phyloP scores from a whole-genome alignment of 169 alveolate species.

The Plasmodium vinckei region DNA sequence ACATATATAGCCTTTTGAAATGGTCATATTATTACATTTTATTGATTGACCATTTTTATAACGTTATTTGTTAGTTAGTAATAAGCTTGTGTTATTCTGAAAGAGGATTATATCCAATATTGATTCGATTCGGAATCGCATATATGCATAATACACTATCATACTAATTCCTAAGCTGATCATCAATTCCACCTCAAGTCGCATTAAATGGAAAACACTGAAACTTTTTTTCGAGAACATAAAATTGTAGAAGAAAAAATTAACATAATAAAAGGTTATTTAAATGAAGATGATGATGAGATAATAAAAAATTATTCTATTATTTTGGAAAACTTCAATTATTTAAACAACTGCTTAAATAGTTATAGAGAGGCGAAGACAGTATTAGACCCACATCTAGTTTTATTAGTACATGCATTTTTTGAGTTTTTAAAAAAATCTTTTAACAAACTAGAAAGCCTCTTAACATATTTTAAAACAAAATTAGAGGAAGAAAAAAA shows the following conservation, averaged over 20 bases:
- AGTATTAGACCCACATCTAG: constrained; percentile 39
- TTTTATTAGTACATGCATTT: constrained; percentile 34
- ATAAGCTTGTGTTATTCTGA: too few relatives aligned
- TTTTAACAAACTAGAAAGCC: constrained; percentile 1
- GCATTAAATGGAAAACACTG: constrained; percentile 37
- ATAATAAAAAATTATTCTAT: constrained; percentile 17
- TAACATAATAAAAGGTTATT: constrained; percentile 1
- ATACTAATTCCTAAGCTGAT: too few relatives aligned
- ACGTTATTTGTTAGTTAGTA: too few relatives aligned
- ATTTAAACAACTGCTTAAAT: constrained; percentile 62
- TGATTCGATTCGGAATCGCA: too few relatives aligned
- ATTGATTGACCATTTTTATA: too few relatives aligned
- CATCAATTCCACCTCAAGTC: too few relatives aligned
- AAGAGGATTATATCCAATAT: too few relatives aligned
- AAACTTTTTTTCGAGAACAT: constrained; percentile 49
- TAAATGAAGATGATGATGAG: constrained; percentile 46
- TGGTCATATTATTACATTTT: too few relatives aligned
- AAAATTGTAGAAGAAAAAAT: constrained; percentile 32
- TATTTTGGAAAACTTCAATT: constrained; percentile 38
- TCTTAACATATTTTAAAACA: constrained; percentile 15
- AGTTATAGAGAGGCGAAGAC: constrained; percentile 70
- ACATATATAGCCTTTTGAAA: too few relatives aligned
- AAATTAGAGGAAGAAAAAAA: constrained; percentile 17
- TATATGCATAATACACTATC: too few relatives aligned
- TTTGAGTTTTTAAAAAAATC: constrained; percentile 35